phyloP scores from a whole-genome alignment of 164 flowering plant species.

The Piper longum region DNA sequence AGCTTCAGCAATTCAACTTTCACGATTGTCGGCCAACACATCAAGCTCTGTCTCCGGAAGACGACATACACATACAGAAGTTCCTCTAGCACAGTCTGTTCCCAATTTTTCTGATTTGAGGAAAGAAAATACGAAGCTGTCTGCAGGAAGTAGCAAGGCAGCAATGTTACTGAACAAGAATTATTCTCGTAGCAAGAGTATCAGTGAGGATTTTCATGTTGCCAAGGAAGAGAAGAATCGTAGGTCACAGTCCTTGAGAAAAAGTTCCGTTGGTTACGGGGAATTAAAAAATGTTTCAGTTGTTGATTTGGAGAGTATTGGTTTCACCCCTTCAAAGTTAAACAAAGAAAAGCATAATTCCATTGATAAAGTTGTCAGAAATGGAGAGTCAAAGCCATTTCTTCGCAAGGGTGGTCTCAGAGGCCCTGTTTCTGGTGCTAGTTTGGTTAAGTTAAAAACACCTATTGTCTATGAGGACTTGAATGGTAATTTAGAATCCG shows the following conservation, averaged over 20 bases:
- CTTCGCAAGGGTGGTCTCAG: constrained; percentile 53
- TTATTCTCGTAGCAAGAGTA: constrained; percentile 55
- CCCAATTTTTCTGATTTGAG: constrained; percentile 84
- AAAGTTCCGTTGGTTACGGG: constrained; percentile 32
- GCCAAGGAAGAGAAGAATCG: constrained; percentile 61
- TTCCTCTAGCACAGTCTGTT: constrained; percentile 83
- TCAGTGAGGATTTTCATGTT: constrained; percentile 34
- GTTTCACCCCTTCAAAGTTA: constrained; percentile 31
- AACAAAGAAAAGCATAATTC: constrained; percentile 34
- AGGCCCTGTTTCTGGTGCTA: constrained; percentile 43
- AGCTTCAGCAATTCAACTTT: constrained; percentile 27
- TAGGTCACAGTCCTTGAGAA: constrained; percentile 43
- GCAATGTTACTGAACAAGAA: constrained; percentile 38
- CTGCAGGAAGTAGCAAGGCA: constrained; percentile 40
- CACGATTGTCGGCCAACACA: constrained; percentile 43
- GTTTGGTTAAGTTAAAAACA: constrained; percentile 34
- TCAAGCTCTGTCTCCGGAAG: constrained; percentile 38
- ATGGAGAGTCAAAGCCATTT: constrained; percentile 39
- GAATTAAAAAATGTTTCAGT: constrained; percentile 41
- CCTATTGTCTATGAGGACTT: constrained; percentile 29
- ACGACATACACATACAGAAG: constrained; percentile 50
- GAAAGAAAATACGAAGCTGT: constrained; percentile 83
- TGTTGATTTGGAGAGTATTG: constrained; percentile 31
- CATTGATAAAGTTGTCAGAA: constrained; percentile 21
- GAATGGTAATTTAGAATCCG: constrained; percentile 33